Evolutionary conservation across 2,329 filamentous ascomycete genomes (phyloP), one percentile per base, ranked within the genome.

Genomic region (Cytospora schulzeri): DNA sequence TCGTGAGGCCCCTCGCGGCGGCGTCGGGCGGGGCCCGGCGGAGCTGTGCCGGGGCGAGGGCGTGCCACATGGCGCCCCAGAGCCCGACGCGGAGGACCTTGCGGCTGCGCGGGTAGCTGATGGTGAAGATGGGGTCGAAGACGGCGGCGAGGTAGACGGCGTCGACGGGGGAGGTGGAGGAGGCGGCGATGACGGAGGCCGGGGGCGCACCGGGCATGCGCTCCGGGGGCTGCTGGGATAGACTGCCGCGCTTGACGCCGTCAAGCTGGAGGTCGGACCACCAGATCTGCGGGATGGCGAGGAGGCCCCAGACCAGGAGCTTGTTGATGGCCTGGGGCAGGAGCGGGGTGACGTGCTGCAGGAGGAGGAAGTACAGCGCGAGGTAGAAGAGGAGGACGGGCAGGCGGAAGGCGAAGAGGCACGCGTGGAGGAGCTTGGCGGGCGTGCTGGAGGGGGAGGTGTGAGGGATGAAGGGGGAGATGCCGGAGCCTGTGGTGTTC

Each of bases 181-280:
- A 95, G 59, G 91, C 90, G 57, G 92, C 93, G 71, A 99, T 95
- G 70, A 99, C 83, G 63, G 89, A 91, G 55, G 91, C 88, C 5
- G 89, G 86, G 17, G 65, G 65, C 4, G 65, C 62, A 63, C 90
- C 86, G 1, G 95, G 95, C 22, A 98, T 86, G 50, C 92, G 87
- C 66, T 88, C 82, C 63, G 83, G 80, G 48, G 90, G 88, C 71
- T 93, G 88, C 72, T 90, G 88, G 55, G 90, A 88, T 35, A 96
- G 82, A 29, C 90, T 93, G 79, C 95, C 95, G 79, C 93, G 91
- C 78, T 92, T 93, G 61, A 99, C 95, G 65, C 94, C 94, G 75
- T 99, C 95, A 69, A 99, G 92, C 76, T 97, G 94, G n/a, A 99
- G 81, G 77, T 99, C 95, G 63, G 97, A 89, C 94, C 94, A 98